Conservation (phyloP, 805 yeast species). For the Zygosaccharomyces bailii region DNA sequence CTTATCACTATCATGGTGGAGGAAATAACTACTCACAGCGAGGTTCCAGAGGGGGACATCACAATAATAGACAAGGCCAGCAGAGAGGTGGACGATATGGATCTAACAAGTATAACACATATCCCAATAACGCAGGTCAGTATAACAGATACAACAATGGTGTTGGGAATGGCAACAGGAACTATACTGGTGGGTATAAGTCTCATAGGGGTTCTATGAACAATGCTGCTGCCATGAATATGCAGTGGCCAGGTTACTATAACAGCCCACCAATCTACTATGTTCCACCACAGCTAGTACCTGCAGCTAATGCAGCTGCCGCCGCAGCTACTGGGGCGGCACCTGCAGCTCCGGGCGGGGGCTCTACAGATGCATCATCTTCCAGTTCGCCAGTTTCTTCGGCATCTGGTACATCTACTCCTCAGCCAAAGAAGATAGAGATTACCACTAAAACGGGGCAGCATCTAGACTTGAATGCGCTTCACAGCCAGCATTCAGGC, state of each 20-base stretch:
- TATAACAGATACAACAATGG: conserved; percentile 17
- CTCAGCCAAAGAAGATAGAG: conserved; percentile 29
- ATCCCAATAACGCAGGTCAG: conserved; percentile 11
- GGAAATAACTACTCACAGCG: conserved; percentile 12
- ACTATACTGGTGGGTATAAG: conserved; percentile 16
- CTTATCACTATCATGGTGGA: conserved; percentile 9
- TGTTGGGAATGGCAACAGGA: conserved; percentile 11
- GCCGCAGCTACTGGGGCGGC: not conserved
- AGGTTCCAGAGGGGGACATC: conserved; percentile 13
- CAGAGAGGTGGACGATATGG: conserved; percentile 17
- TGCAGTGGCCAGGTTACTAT: conserved; percentile 31
- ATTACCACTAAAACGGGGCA: conserved; percentile 37
- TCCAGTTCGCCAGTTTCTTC: conserved; percentile 15
- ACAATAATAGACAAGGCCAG: conserved; percentile 13
- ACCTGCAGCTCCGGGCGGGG: conserved; percentile 1
- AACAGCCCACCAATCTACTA: conserved; percentile 26
- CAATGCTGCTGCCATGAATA: conserved; percentile 16
- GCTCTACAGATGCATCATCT: conserved; percentile 11
- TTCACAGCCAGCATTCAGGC: conserved; percentile 21
- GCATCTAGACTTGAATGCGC: conserved; percentile 28
- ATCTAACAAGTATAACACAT: conserved; percentile 14
- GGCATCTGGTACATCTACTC: conserved; percentile 16
- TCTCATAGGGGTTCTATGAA: conserved; percentile 15
- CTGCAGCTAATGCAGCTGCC: conserved; percentile 11
- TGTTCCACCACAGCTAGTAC: conserved; percentile 25